These are phyloP conservation scores for Arbutus unedo DNA, from an alignment of 148 eudicot species.

Conservation along the genomic window DNA sequence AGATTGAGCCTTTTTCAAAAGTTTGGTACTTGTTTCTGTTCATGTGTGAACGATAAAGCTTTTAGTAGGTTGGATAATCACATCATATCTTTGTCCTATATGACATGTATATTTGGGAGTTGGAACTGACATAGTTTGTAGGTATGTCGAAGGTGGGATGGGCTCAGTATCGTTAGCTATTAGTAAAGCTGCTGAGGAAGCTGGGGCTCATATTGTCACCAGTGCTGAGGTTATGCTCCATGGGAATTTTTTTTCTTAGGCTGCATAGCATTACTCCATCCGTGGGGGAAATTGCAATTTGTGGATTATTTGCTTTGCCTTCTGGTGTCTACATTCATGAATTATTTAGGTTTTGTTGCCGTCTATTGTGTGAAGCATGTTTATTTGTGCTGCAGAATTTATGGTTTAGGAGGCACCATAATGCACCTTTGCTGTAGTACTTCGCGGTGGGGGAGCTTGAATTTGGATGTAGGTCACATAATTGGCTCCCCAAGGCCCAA, in stretches of 20 bases:
- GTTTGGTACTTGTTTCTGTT: not conserved
- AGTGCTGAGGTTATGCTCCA: constrained; percentile 19
- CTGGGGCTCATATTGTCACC: constrained; percentile 58
- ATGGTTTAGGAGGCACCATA: not conserved
- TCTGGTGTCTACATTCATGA: not conserved
- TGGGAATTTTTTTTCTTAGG: constrained; percentile 1
- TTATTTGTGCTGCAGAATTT: not conserved
- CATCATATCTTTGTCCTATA: not conserved
- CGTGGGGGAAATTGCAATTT: not conserved
- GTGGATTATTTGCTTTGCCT: not conserved
- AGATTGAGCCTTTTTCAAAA: not conserved
- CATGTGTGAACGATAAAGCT: not conserved
- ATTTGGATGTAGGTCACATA: not conserved
- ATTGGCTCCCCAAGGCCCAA: not conserved
- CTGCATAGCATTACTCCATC: not conserved
- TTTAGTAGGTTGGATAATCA: not conserved
- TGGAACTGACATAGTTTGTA: constrained; percentile 21
- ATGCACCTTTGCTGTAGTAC: not conserved
- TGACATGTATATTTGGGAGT: constrained; percentile 2
- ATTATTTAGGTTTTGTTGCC: not conserved
- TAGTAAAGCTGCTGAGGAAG: constrained; percentile 59
- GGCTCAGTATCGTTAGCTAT: constrained; percentile 61
- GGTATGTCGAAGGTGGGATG: constrained; percentile 73
- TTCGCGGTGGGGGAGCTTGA: not conserved
- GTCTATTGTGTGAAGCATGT: not conserved